These are phyloP conservation scores for Hemerocallis citrina DNA, from an alignment of 106 monocot species.

Conservation along the genomic window DNA sequence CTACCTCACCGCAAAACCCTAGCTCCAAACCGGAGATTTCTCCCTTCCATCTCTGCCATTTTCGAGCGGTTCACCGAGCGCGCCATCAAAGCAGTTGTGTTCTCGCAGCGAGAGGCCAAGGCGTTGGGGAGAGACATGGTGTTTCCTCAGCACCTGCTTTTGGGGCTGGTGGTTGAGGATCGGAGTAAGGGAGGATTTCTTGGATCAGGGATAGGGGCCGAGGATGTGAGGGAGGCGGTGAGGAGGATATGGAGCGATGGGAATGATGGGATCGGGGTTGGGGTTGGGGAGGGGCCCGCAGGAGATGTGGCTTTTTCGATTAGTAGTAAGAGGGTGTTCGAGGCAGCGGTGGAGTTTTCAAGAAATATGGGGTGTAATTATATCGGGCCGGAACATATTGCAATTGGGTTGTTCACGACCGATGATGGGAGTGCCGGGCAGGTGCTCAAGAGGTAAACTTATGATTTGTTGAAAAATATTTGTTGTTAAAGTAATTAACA, in stretches of 20 bases:
- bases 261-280: background rate
- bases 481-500: too few species aligned
- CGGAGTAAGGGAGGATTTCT: constrained; percentile 57
- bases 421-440: constrained; percentile 53
- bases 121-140: constrained; percentile 56
- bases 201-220: constrained; percentile 62
- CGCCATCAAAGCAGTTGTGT: constrained; percentile 65
- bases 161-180: constrained; percentile 82
- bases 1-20: too few species aligned
- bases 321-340: constrained; percentile 63
- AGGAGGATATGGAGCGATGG: constrained; percentile 37
- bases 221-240: constrained; percentile 45
- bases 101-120: constrained; percentile 69
- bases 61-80: constrained; percentile 89
- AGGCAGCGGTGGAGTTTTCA: constrained; percentile 58
- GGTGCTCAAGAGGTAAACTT: constrained; percentile 53
- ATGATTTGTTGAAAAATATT: too few species aligned
- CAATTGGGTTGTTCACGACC: constrained; percentile 55
- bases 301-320: constrained; percentile 65
- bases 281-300: constrained; percentile 8
- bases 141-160: constrained; percentile 75
- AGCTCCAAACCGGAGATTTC: background rate
- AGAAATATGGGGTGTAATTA: constrained; percentile 66
- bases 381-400: constrained; percentile 82
- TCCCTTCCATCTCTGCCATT: constrained; percentile 34